Evolutionary conservation across 192 early-diverging fungal species (phyloP).

Genomic region (Coemansia sp.): DNA sequence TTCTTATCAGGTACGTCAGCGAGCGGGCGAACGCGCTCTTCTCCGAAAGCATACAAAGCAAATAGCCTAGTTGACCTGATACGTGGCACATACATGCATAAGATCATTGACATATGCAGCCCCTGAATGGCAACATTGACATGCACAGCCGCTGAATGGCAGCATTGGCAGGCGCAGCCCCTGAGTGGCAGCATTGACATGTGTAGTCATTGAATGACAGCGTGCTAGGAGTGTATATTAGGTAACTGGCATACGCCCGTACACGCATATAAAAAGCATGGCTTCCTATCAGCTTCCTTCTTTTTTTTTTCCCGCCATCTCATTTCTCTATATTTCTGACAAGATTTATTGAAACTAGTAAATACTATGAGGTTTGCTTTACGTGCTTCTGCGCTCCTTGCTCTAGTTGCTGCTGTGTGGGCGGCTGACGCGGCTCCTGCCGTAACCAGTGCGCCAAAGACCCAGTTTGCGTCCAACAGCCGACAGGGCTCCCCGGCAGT

Average conservation of each 20-base stretch:
- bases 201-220: background rate
- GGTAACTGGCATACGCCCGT: too few species aligned
- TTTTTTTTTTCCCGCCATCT: too few species aligned
- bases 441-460: background rate
- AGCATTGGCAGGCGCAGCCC: too few species aligned
- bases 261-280: background rate
- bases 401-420: background rate
- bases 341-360: too few species aligned
- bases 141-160: too few species aligned
- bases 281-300: too few species aligned
- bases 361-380: background rate
- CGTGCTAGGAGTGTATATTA: background rate
- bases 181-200: too few species aligned
- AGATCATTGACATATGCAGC: background rate
- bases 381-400: background rate
- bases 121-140: background rate
- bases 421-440: background rate
- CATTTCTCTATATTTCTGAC: too few species aligned
- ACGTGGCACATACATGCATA: background rate
- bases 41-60: too few species aligned
- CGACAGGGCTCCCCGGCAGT: background rate
- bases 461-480: background rate
- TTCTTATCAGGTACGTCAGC: background rate
- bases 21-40: too few species aligned
- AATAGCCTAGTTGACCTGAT: background rate